A percentile compares a stretch with the other conserved stretches of the same genome.
phyloP scores from a whole-genome alignment of 768 basidiomycete genomes.

The Amanita pallidorosea region DNA sequence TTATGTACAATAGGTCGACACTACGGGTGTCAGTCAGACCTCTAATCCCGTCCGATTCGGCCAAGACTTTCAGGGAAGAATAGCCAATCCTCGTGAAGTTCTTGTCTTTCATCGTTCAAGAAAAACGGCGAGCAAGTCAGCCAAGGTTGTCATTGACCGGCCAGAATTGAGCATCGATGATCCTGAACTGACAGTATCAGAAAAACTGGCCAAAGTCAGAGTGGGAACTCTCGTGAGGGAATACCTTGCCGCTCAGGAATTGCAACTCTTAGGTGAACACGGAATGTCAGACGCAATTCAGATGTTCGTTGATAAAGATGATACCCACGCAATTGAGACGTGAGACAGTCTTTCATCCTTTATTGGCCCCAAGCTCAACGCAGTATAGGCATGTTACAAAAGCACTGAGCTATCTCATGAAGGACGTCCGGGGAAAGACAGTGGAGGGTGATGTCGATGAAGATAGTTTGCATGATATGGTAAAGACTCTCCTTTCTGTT shows the following conservation, averaged over 20 bases:
- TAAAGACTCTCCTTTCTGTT: constrained; percentile 32
- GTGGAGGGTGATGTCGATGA: constrained; percentile 58
- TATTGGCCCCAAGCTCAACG: not conserved
- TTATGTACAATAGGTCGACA: constrained; percentile 56
- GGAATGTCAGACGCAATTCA: constrained; percentile 94
- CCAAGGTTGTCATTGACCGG: constrained; percentile 60
- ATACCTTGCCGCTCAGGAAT: constrained; percentile 85
- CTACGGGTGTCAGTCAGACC: constrained; percentile 81
- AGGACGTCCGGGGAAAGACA: constrained; percentile 39
- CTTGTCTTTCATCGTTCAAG: constrained; percentile 85
- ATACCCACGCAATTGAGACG: constrained; percentile 84
- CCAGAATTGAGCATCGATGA: constrained; percentile 81
- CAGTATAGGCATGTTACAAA: constrained; percentile 50
- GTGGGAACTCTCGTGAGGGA: constrained; percentile 88
- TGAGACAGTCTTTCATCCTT: constrained; percentile 26
- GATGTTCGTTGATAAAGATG: constrained; percentile 96
- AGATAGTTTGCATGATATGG: constrained; percentile 64
- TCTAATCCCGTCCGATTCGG: constrained; percentile 96
- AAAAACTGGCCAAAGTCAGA: constrained; percentile 71
- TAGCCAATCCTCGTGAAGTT: constrained; percentile 93
- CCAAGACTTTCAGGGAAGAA: constrained; percentile 81
- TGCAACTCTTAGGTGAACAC: constrained; percentile 82
- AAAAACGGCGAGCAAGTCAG: constrained; percentile 35
- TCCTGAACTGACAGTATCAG: constrained; percentile 48
- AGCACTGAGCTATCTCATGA: constrained; percentile 52